Evolutionary conservation across 352 stramenopile genomes (phyloP).

Genomic region (Pythium rhizo-oryzae): DNA sequence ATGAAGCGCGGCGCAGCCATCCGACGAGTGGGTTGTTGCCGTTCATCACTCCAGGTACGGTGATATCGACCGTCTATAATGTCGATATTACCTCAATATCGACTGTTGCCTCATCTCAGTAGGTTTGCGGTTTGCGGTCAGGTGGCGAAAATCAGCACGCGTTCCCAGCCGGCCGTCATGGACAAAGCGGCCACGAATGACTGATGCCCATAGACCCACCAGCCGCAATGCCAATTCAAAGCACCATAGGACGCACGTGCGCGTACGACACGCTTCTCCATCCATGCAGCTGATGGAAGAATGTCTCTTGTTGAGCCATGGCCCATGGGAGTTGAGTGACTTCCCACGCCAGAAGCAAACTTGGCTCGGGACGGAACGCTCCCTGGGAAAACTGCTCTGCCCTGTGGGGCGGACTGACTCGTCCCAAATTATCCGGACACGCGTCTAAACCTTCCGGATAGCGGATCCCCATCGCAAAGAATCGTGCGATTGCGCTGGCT

Average conservation of each 20-base stretch:
- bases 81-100: slow-evolving; percentile 21
- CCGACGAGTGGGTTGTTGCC: slow-evolving; percentile 21
- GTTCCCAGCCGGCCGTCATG: too few species aligned
- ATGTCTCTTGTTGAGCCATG: slow-evolving; percentile 2
- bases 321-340: too few species aligned
- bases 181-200: not conserved
- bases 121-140: too few species aligned
- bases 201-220: not conserved
- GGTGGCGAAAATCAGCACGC: too few species aligned
- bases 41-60: not conserved
- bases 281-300: slow-evolving; percentile 12
- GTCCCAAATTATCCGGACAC: slow-evolving; percentile 20
- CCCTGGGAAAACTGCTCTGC: too few species aligned
- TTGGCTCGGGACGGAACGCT: too few species aligned
- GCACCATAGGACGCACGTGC: not conserved
- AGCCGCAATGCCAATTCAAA: not conserved
- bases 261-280: not conserved
- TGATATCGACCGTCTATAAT: slow-evolving; percentile 23
- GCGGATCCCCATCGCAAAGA: not conserved
- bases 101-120: slow-evolving; percentile 7
- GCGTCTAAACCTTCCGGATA: slow-evolving; percentile 4
- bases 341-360: too few species aligned
- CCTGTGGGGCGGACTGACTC: not conserved
- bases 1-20: slow-evolving; percentile 22
- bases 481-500: slow-evolving; percentile 28